These are phyloP conservation scores for Sporothrix curviconia DNA, from an alignment of 2,329 filamentous ascomycete species.

Conservation along the genomic window DNA sequence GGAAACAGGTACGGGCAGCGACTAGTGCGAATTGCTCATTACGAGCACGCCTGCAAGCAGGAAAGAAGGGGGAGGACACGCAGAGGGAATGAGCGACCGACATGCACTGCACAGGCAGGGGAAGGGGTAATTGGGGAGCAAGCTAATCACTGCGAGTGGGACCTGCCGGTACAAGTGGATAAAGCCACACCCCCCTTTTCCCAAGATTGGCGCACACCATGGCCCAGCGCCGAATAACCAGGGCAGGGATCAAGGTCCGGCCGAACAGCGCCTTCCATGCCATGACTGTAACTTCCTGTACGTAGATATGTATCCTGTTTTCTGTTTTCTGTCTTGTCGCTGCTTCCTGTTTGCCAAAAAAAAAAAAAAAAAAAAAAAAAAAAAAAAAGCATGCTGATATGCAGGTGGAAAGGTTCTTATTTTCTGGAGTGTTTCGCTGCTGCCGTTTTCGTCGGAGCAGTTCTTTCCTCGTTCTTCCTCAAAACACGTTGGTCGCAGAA, in stretches of 20 bases:
- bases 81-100: constrained; percentile 8
- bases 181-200: constrained; percentile 9
- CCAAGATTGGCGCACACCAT: neutral
- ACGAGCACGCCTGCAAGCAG: constrained; percentile 12
- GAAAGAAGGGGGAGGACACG: constrained; percentile 5
- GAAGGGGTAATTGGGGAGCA: constrained; percentile 12
- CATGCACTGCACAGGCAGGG: constrained; percentile 7
- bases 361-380: no score
- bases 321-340: neutral
- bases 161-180: constrained; percentile 7
- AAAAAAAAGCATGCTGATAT: no score
- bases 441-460: neutral
- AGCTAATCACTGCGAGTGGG: constrained; percentile 12
- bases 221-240: no score
- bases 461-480: no score
- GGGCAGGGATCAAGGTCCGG: neutral
- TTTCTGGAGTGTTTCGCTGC: neutral
- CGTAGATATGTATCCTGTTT: no score
- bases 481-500: neutral
- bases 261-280: neutral
- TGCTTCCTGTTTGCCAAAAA: no score
- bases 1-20: constrained; percentile 5
- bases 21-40: constrained; percentile 1
- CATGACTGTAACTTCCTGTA: no score
- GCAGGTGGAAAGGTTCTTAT: neutral